Evolutionary conservation across 139 green algal species (phyloP).

Genomic region (Pseudopediastrum boryanum): DNA sequence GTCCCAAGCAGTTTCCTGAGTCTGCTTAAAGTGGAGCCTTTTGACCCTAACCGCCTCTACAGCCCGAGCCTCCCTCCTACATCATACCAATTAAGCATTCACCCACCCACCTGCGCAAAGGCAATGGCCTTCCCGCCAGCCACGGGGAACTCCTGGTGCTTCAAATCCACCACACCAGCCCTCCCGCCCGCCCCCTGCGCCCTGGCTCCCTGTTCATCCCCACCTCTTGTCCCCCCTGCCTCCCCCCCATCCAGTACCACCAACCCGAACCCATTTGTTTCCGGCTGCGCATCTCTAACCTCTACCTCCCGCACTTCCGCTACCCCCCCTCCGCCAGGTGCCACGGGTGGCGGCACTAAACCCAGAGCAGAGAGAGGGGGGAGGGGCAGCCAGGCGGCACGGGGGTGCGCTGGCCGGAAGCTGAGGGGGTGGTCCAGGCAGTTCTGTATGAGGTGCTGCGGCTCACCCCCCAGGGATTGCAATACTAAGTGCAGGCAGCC

Average conservation of each 20-base stretch:
- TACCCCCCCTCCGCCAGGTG: neutral
- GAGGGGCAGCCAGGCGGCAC: slow-evolving; percentile 57
- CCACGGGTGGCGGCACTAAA: slow-evolving; percentile 25
- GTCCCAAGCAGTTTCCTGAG: no score
- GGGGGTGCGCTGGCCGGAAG: slow-evolving; percentile 56
- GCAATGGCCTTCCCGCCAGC: slow-evolving; percentile 16
- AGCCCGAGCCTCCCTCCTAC: no score
- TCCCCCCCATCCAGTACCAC: no score
- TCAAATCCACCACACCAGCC: neutral
- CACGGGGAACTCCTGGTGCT: slow-evolving; percentile 21
- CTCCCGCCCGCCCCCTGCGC: neutral
- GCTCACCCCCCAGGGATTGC: slow-evolving; percentile 52
- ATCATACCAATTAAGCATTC: neutral
- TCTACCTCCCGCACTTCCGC: neutral
- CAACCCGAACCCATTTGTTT: no score
- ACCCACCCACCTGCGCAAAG: slow-evolving; percentile 31
- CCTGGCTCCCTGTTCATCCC: no score
- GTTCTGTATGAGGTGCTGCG: slow-evolving; percentile 73
- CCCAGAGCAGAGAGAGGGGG: slow-evolving; percentile 49
- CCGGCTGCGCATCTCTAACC: neutral
- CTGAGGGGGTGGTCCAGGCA: slow-evolving; percentile 49
- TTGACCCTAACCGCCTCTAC: no score
- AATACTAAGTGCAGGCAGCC: slow-evolving; percentile 63
- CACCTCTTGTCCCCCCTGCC: no score
- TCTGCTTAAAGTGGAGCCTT: no score